A percentile compares a stretch with the other conserved stretches of the same genome.
Evolutionary conservation across 2,329 filamentous ascomycete species (phyloP).

Genomic region (Corinectria fuckeliana): DNA sequence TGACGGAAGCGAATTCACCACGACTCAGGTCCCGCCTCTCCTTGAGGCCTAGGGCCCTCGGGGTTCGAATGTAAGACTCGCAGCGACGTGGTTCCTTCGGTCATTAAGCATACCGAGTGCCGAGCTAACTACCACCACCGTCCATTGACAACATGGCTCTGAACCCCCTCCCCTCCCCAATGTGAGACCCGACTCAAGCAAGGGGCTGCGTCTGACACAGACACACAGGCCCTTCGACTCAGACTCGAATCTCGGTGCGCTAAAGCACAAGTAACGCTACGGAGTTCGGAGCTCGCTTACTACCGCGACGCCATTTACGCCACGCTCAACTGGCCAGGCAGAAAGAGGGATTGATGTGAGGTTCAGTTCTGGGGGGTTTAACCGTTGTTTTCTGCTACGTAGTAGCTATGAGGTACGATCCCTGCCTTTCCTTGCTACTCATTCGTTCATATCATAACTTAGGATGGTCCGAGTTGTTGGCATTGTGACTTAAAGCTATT

Average conservation of each 20-base stretch:
- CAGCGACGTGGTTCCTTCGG: background rate
- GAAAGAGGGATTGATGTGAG: background rate
- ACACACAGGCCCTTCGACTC: background rate
- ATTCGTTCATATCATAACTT: no score
- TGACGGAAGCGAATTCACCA: background rate
- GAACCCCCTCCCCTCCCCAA: no score
- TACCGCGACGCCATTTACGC: conserved; percentile 3
- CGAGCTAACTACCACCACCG: no score
- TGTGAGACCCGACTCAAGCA: background rate
- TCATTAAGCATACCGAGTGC: no score
- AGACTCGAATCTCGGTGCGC: background rate
- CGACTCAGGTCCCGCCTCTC: background rate
- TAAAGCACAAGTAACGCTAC: no score
- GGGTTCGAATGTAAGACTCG: background rate
- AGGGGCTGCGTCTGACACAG: background rate
- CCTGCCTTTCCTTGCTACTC: no score
- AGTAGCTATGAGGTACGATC: background rate
- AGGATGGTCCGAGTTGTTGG: background rate
- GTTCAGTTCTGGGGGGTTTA: no score
- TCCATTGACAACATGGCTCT: background rate
- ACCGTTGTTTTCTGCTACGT: background rate
- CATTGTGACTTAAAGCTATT: no score
- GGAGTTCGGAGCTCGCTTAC: no score
- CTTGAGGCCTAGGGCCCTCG: background rate
- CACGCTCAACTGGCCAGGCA: background rate